Evolutionary conservation across 169 alveolate genomes (phyloP), one percentile per base, ranked within the genome.

Genomic region (Amoebophrya sp.): DNA sequence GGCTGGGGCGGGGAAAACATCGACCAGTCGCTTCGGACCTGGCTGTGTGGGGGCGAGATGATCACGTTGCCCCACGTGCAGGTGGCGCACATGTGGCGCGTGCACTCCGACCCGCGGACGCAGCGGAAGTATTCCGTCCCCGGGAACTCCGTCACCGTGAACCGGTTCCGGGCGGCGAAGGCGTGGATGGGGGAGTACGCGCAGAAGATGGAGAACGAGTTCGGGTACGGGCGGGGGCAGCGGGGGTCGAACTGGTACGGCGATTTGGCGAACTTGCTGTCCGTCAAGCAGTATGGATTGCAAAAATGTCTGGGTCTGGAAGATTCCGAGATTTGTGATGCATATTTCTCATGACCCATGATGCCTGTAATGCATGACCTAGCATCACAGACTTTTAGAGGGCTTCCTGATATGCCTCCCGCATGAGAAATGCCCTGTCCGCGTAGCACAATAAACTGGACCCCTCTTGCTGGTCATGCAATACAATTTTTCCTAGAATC

Each of bases 31-130:
- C 92, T 94, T 77, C 93, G 96, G 88, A 94, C 93, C 7, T 94
- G 96, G 96, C 95, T 94, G 33, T 94, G 96, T 40, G 96, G 96
- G 1, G 96, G 96, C n/a, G 96, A 94, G 38, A 94, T 94, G 29
- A 89, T 93, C 40, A 77, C 90, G n/a, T 92, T 93, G 14, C 92
- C 77, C 23, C 54, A 38, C 41, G 88, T 91, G 89, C 23, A 66
- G 18, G 94, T 93, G 29, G 94, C 94, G n/a, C 94, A 93, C 89
- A 93, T 93, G 94, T 93, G 94, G 94, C n/a, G 91, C 23, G 77
- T 89, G 0, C n/a, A 39, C 10, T 35, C 55, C 32, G 66, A 89
- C 77, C 83, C 91, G 83, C 53, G 66, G 29, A 89, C 91, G 32
- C 2, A 2, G 35, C 7, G 35, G 35, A 2, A 25, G 38, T 66